Conservation (phyloP, 2,329 filamentous ascomycete species). For the Ceratocystis eucalypticola region DNA sequence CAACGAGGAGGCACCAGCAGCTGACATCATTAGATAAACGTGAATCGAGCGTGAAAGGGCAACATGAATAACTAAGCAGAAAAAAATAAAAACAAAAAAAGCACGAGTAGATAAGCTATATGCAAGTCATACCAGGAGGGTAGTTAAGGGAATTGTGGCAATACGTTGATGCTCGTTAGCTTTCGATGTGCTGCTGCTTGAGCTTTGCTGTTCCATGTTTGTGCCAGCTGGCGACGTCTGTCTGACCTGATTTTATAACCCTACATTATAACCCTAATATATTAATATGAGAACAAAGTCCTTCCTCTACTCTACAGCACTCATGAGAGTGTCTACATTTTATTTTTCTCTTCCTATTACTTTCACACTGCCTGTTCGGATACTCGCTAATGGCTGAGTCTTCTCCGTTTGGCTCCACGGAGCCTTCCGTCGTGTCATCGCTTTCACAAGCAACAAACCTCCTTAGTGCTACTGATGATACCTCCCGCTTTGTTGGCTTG, state of each 20-base stretch:
- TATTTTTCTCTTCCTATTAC: too few relatives aligned
- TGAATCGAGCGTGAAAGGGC: not conserved
- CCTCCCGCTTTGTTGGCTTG: slow-evolving; percentile 53
- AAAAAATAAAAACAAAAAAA: not conserved
- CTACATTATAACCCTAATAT: not conserved
- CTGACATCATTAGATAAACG: slow-evolving; percentile 19
- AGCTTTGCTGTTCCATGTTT: not conserved
- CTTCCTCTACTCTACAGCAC: too few relatives aligned
- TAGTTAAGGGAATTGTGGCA: slow-evolving; percentile 24
- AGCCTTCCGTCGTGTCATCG: not conserved
- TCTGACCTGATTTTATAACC: not conserved
- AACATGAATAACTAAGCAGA: not conserved
- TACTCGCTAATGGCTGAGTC: too few relatives aligned
- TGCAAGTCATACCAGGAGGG: not conserved
- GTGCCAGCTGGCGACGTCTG: not conserved
- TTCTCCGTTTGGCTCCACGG: too few relatives aligned
- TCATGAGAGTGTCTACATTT: too few relatives aligned
- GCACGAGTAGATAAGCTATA: slow-evolving; percentile 20
- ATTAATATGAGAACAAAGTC: not conserved
- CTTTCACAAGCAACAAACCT: slow-evolving; percentile 39
- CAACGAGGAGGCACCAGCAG: slow-evolving; percentile 18
- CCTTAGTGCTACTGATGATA: slow-evolving; percentile 49
- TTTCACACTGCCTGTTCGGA: too few relatives aligned
- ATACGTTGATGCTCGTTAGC: slow-evolving; percentile 22
- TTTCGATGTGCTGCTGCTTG: not conserved